Conservation (phyloP, 345 rosid genomes). For the Stellera chamaejasme region DNA sequence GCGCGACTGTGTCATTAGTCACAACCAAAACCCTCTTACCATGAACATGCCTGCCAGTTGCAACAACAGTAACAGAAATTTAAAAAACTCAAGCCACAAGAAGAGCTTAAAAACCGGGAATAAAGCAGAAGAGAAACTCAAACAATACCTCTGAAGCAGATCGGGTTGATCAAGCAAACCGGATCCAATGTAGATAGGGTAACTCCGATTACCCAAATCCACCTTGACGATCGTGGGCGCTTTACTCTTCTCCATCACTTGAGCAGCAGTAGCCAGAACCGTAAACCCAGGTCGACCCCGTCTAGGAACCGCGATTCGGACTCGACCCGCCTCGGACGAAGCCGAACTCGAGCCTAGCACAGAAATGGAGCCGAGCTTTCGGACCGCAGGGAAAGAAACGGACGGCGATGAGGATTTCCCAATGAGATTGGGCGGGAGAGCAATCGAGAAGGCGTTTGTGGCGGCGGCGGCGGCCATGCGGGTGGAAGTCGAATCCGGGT, state of each 20-base stretch:
- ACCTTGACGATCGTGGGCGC: slow-evolving; percentile 71
- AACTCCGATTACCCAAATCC: slow-evolving; percentile 85
- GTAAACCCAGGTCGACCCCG: slow-evolving; percentile 12
- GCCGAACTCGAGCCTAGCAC: slow-evolving; percentile 15
- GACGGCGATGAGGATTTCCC: slow-evolving; percentile 17
- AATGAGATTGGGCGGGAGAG: slow-evolving; percentile 24
- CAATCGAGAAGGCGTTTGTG: slow-evolving; percentile 38
- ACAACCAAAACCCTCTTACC: slow-evolving; percentile 96
- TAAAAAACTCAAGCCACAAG: background rate
- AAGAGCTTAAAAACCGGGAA: background rate
- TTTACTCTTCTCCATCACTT: slow-evolving; percentile 38
- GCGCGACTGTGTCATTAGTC: slow-evolving; percentile 67
- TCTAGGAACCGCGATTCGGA: slow-evolving; percentile 16
- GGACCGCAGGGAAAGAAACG: slow-evolving; percentile 16
- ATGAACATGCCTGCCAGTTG: slow-evolving; percentile 65
- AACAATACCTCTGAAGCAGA: slow-evolving; percentile 63
- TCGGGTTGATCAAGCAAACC: slow-evolving; percentile 74
- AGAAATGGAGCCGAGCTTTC: slow-evolving; percentile 21
- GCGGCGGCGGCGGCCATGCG: slow-evolving; percentile 47
- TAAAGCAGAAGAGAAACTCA: background rate
- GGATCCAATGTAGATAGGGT: slow-evolving; percentile 92
- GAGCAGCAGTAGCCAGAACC: slow-evolving; percentile 43
- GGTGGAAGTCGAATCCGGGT: slow-evolving; percentile 7
- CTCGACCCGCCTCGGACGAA: slow-evolving; percentile 19
- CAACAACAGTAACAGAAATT: background rate